phyloP scores from a whole-genome alignment of 768 basidiomycete genomes.

The Termitomyces eurrhizus region DNA sequence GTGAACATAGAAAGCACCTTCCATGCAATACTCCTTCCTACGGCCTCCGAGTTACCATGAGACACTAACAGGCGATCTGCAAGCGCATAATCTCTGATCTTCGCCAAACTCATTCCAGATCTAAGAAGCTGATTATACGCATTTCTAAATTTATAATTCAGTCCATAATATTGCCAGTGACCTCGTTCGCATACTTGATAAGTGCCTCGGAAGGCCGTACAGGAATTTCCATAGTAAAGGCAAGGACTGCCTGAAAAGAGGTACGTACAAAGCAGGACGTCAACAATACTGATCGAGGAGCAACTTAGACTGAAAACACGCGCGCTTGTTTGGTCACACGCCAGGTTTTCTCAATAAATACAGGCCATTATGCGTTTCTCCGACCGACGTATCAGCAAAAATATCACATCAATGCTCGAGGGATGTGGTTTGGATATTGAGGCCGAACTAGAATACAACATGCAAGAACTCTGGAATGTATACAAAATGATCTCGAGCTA shows the following conservation, averaged over 20 bases:
- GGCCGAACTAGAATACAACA: not conserved
- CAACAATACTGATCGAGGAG: not conserved
- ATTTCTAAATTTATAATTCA: conserved; percentile 26
- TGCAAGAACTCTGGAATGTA: not conserved
- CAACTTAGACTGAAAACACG: not conserved
- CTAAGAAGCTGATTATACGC: conserved; percentile 46
- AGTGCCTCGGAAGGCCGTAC: conserved; percentile 11
- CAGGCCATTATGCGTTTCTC: too few relatives aligned
- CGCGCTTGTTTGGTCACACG: not conserved
- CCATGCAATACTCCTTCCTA: conserved; percentile 83
- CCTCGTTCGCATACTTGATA: conserved; percentile 18
- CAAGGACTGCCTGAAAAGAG: not conserved
- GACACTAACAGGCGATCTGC: conserved; percentile 53
- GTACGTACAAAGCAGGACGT: not conserved
- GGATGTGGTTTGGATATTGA: not conserved
- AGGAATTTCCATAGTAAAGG: conserved; percentile 5
- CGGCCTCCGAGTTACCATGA: conserved; percentile 40
- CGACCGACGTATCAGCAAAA: too few relatives aligned
- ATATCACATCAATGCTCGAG: not conserved
- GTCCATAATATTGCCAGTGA: conserved; percentile 13
- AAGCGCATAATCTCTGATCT: conserved; percentile 63
- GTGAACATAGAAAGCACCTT: conserved; percentile 50
- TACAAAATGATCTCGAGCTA: conserved; percentile 23
- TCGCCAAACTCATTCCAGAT: conserved; percentile 51
- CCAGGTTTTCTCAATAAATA: too few relatives aligned